Base-by-base conservation (phyloP, 495 filamentous ascomycete species). In the Aspergillus diversus region DNA sequence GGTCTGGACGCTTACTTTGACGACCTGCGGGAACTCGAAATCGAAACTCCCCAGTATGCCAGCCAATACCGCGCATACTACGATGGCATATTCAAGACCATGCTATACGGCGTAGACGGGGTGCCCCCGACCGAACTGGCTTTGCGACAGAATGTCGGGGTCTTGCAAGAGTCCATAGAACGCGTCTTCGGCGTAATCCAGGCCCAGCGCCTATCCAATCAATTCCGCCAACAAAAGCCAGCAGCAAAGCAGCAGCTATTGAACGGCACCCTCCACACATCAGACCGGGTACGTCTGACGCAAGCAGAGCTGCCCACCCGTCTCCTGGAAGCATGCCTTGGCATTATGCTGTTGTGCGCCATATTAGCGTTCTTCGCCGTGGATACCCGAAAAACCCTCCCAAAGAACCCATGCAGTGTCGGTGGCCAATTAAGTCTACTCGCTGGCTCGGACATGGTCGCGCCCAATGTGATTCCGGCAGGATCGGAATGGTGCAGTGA, bases 391-490 rank as follows among this genome's bases (percentile, higher is more conserved):
- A 16, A 27, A 13, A 49, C 15, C 12, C 9, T 49, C 15, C 47
- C 47, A 0, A 49, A 49, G 8, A 49, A 49, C 47, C 47, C 47
- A 17, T 49, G 47, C 47, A 49, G 47, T 49, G 21, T 49, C 9
- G 47, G 6, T 49, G 15, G n/a, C 16, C 47, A 16, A 5, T 13
- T 49, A 27, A 49, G 47, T 8, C 21, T 49, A 13, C 47, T 49
- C 3, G 47, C 47, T 7, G 15, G 47, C 5, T 49, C 47, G n/a
- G 47, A 49, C 3, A 21, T 49, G 47, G 15, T 49, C 47, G 21
- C 15, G 15, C 15, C 47, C 8, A 16, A 5, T 8, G 47, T 49
- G 15, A 49, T 49, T 49, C 47, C 47, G 5, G 15, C 47, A 11
- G 47, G 47, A 16, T 21, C 47, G 9, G 15, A 49, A 27, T 49